Conservation (phyloP, 2,329 filamentous ascomycete genomes). For the Fusarium papillatum region DNA sequence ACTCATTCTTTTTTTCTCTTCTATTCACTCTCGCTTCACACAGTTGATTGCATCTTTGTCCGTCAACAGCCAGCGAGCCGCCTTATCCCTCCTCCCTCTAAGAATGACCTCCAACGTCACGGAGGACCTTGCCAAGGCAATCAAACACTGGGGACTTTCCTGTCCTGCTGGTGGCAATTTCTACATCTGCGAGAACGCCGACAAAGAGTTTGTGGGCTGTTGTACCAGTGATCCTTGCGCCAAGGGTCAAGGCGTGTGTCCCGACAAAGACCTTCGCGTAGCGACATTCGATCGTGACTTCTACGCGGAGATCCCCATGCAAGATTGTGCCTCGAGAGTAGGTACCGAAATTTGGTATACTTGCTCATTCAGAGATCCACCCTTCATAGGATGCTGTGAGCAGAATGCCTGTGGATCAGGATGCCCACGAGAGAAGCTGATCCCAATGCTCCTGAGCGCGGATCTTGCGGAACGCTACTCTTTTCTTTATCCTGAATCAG, state of each 20-base stretch:
- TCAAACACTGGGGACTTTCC: background rate
- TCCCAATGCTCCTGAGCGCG: background rate
- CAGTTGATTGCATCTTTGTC: background rate
- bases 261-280: background rate
- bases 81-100: background rate
- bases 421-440: background rate
- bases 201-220: background rate
- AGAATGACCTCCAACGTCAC: background rate
- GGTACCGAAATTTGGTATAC: background rate
- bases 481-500: background rate
- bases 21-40: background rate
- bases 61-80: background rate
- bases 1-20: background rate
- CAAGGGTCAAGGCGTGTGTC: background rate
- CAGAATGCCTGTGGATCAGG: background rate
- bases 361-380: rapidly evolving
- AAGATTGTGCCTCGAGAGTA: background rate
- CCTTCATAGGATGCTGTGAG: background rate
- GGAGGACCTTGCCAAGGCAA: background rate
- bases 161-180: background rate
- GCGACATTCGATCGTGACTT: background rate
- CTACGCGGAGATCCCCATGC: background rate
- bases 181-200: background rate
- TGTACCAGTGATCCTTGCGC: background rate
- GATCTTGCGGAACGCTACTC: background rate